Conservation (phyloP, 805 yeast species). For the Maudiozyma pseudohumilis region DNA sequence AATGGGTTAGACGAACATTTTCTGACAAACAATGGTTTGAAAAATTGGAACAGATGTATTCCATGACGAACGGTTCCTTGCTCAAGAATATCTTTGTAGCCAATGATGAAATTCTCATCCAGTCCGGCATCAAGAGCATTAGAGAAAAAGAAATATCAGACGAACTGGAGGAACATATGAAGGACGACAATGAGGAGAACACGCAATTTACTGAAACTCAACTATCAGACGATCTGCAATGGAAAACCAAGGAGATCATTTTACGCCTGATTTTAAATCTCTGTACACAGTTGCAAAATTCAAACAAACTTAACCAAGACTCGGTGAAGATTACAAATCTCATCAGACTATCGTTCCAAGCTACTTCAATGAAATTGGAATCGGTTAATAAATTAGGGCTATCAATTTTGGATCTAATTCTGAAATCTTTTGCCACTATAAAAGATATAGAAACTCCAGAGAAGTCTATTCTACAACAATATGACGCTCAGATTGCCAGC, state of each 20-base stretch:
- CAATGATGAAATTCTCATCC: slow-evolving; percentile 34
- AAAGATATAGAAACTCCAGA: slow-evolving; percentile 67
- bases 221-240: slow-evolving; percentile 27
- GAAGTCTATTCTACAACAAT: slow-evolving; percentile 71
- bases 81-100: slow-evolving; percentile 34
- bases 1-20: slow-evolving; percentile 51
- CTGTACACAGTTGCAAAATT: slow-evolving; percentile 6
- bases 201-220: background rate
- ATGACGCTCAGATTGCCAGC: slow-evolving; percentile 87
- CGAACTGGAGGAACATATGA: slow-evolving; percentile 40
- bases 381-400: slow-evolving; percentile 57
- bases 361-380: slow-evolving; percentile 63
- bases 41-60: slow-evolving; percentile 42
- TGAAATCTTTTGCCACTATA: slow-evolving; percentile 49
- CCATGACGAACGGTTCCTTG: slow-evolving; percentile 35
- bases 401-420: slow-evolving; percentile 49
- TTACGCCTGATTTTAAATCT: slow-evolving; percentile 25
- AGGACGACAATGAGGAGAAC: slow-evolving; percentile 13
- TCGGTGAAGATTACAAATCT: slow-evolving; percentile 47
- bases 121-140: slow-evolving; percentile 24
- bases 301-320: slow-evolving; percentile 3
- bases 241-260: slow-evolving; percentile 36
- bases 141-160: slow-evolving; percentile 32
- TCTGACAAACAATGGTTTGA: slow-evolving; percentile 46
- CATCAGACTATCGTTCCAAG: slow-evolving; percentile 67